phyloP scores from a whole-genome alignment of 208 protist species.

The Entamoeba histolytica region DNA sequence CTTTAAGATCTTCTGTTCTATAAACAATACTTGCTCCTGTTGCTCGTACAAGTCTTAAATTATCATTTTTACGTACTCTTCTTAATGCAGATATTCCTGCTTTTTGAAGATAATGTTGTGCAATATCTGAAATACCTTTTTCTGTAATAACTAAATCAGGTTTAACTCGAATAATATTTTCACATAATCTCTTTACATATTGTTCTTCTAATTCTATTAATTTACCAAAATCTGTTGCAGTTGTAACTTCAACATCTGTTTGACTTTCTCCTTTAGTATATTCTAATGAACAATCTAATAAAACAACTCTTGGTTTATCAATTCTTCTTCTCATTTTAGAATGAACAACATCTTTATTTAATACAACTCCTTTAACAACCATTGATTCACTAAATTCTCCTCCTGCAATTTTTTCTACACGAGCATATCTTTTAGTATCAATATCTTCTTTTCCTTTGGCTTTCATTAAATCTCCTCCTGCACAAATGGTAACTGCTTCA shows the following conservation, averaged over 20 bases:
- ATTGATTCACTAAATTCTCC: conserved; percentile 82
- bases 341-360: conserved; percentile 99
- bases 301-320: conserved; percentile 85
- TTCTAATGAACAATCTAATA: conserved; percentile 92
- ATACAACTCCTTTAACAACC: conserved; percentile 90
- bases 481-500: conserved; percentile 77
- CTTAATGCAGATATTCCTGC: conserved; percentile 83
- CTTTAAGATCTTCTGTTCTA: conserved; percentile 77
- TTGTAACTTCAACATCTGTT: conserved; percentile 75
- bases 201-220: conserved; percentile 93
- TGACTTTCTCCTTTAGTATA: conserved; percentile 97
- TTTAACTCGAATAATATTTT: conserved; percentile 86
- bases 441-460: conserved; percentile 64
- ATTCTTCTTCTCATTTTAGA: conserved; percentile 85
- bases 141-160: conserved; percentile 97
- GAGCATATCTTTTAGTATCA: conserved; percentile 68
- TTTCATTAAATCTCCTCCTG: conserved; percentile 23
- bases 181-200: conserved; percentile 77
- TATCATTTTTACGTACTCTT: conserved; percentile 91
- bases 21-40: conserved; percentile 85
- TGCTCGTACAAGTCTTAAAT: conserved; percentile 82
- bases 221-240: conserved; percentile 80
- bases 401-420: conserved; percentile 68
- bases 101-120: conserved; percentile 87
- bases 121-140: conserved; percentile 87